Evolutionary conservation across 75 land plant genomes (phyloP).

Genomic region (Picea sitchensis): DNA sequence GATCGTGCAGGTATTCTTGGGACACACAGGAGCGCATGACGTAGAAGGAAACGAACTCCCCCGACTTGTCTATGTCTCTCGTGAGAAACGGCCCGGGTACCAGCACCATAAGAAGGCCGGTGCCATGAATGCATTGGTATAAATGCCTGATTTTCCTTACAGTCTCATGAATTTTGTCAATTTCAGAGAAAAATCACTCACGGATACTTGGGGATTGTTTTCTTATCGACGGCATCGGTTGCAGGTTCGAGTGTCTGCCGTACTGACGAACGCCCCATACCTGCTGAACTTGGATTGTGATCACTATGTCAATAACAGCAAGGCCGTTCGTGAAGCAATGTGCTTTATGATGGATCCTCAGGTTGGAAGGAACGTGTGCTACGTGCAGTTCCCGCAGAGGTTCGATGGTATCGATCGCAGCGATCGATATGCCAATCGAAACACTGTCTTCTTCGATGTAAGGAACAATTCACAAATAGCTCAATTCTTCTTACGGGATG

Average conservation of each 20-base stretch:
- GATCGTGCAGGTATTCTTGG: constrained; percentile 61
- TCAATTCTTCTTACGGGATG: constrained; percentile 83
- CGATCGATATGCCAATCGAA: too few species aligned
- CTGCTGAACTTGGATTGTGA: constrained; percentile 86
- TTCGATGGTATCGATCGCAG: constrained; percentile 49
- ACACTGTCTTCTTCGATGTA: constrained; percentile 39
- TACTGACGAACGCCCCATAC: constrained; percentile 86
- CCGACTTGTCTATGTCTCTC: constrained; percentile 81
- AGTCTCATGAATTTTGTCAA: background rate
- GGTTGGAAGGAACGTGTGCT: constrained; percentile 83
- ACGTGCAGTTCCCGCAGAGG: constrained; percentile 92
- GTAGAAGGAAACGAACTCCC: constrained; percentile 90
- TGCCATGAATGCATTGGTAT: constrained; percentile 89
- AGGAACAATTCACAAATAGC: constrained; percentile 87
- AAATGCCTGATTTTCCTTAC: background rate
- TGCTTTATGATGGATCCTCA: constrained; percentile 91
- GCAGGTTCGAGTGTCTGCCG: constrained; percentile 88
- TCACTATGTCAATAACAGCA: constrained; percentile 93
- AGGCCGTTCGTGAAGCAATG: constrained; percentile 88
- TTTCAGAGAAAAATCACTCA: background rate
- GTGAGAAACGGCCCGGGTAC: constrained; percentile 90
- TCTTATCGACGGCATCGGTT: background rate
- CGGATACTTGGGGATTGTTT: background rate
- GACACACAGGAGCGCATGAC: constrained; percentile 73
- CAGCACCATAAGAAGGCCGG: constrained; percentile 93